A percentile compares a stretch with the other conserved stretches of the same genome.
Conservation (phyloP, 2,329 filamentous ascomycete species). For the Exutisphaerella laricina region DNA sequence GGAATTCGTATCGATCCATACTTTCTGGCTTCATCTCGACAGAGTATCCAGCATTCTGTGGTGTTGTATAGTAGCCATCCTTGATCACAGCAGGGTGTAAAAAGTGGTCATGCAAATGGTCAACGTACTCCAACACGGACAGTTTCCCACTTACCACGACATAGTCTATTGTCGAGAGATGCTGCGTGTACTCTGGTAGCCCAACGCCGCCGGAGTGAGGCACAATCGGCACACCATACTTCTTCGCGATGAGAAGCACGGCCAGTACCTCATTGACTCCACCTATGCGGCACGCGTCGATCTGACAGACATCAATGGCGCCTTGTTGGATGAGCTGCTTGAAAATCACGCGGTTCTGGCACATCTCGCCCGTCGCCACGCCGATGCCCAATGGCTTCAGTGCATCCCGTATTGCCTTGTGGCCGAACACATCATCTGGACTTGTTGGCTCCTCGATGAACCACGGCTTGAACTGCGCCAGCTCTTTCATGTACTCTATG, state of each 20-base stretch:
- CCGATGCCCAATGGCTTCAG: conserved; percentile 69
- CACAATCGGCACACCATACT: conserved; percentile 74
- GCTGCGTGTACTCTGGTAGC: conserved; percentile 88
- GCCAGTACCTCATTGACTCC: conserved; percentile 89
- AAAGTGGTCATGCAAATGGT: conserved; percentile 92
- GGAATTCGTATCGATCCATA: conserved; percentile 74
- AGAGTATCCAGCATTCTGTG: conserved; percentile 75
- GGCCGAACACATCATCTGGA: conserved; percentile 82
- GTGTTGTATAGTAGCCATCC: conserved; percentile 84
- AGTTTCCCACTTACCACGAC: conserved; percentile 77
- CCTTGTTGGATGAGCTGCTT: conserved; percentile 79
- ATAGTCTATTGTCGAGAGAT: conserved; percentile 88
- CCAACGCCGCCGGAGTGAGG: conserved; percentile 87
- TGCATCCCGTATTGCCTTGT: conserved; percentile 77
- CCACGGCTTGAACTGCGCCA: conserved; percentile 80
- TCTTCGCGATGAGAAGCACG: conserved; percentile 79
- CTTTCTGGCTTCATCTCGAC: conserved; percentile 90
- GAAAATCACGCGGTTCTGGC: conserved; percentile 90
- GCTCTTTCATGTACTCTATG: conserved; percentile 76
- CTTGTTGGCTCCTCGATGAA: conserved; percentile 85
- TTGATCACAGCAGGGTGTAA: conserved; percentile 72
- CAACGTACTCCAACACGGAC: conserved; percentile 77
- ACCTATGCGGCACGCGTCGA: conserved; percentile 83
- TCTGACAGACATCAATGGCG: conserved; percentile 82
- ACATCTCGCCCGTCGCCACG: conserved; percentile 91